Base-by-base conservation (phyloP, 2,329 filamentous ascomycete genomes). In the Clonostachys byssicola region DNA sequence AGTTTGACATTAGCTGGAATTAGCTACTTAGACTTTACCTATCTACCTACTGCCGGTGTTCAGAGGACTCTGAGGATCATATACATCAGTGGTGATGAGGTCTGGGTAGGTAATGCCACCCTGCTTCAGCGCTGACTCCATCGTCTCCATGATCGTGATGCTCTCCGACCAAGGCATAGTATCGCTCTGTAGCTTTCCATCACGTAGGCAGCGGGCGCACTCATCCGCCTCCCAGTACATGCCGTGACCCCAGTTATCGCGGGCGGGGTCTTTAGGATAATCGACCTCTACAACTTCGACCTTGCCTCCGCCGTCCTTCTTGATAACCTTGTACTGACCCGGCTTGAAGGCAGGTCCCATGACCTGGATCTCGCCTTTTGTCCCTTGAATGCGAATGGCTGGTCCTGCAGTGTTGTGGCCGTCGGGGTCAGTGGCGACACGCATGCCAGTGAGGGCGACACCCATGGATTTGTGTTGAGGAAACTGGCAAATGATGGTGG, bases 191-290 rank as follows among this genome's bases (percentile, higher is more conserved):
- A 85, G 78, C 67, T 82, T 83, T 18, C 89, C 88, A 61, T 94
- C 89, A 40, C 86, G 75, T 48, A 95, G 61, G 54, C 86, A 89
- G 42, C 84, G 75, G 30, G 85, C 88, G 53, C 81, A 86, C 71
- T 90, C 88, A 62, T 92, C 88, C 2, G 89, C 89, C 64, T 92
- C 87, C 86, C 86, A 92, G 70, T 89, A 94, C 88, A 95, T 94
- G 44, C 89, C 90, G 53, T 89, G 85, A 12, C 89, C 89, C 68
- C 70, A 76, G 53, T 60, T 54, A 23, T 68, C 60, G 34, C 73
- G 67, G 53, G 67, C 70, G 20, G 65, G 56, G 56, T 82, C 78
- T 47, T 62, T 60, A 39, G 79, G 78, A 40, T 80, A 74, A 12
- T 77, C 74, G 58, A 71, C 78, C 54, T 78, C 71, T 44, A 81